phyloP scores from a whole-genome alignment of 2,329 filamentous ascomycete genomes.

The Dendryphion nanum region DNA sequence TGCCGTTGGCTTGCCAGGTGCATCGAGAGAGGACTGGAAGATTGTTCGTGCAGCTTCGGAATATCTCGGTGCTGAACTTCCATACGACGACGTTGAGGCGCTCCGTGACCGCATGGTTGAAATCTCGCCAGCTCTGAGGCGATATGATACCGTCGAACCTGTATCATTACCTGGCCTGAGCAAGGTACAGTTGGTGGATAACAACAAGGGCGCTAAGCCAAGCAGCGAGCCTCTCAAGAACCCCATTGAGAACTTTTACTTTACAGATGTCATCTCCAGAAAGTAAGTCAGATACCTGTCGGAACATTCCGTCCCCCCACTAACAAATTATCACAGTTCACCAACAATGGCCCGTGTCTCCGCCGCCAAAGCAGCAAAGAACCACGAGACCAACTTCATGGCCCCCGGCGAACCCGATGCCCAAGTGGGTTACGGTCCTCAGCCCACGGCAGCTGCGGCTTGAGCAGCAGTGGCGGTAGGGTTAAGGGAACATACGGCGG shows the following conservation, averaged over 20 bases:
- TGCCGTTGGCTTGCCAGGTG: constrained; percentile 84
- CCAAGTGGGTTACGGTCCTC: constrained; percentile 43
- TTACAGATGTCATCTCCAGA: constrained; percentile 94
- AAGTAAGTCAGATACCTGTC: constrained; percentile 72
- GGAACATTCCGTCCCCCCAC: background rate
- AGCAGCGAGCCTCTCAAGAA: constrained; percentile 74
- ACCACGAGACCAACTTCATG: constrained; percentile 52
- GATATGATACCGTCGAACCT: constrained; percentile 88
- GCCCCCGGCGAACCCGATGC: constrained; percentile 46
- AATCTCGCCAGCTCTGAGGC: constrained; percentile 84
- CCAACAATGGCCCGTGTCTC: constrained; percentile 98
- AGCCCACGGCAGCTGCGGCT: background rate
- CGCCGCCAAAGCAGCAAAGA: constrained; percentile 72
- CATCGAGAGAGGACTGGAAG: constrained; percentile 96
- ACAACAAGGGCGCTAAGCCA: constrained; percentile 84
- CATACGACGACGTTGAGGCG: constrained; percentile 88
- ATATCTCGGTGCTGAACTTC: constrained; percentile 81
- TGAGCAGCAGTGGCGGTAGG: too few species aligned
- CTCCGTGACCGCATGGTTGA: constrained; percentile 92
- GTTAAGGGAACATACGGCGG: too few species aligned
- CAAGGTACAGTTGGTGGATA: constrained; percentile 93
- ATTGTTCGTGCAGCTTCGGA: constrained; percentile 91
- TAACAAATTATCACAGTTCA: constrained; percentile 57
- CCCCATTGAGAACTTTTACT: constrained; percentile 94
- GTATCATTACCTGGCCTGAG: constrained; percentile 70